Evolutionary conservation across 306 rosid species (phyloP), one percentile per base, ranked within the genome.

Genomic region (Prunus kanzakura): DNA sequence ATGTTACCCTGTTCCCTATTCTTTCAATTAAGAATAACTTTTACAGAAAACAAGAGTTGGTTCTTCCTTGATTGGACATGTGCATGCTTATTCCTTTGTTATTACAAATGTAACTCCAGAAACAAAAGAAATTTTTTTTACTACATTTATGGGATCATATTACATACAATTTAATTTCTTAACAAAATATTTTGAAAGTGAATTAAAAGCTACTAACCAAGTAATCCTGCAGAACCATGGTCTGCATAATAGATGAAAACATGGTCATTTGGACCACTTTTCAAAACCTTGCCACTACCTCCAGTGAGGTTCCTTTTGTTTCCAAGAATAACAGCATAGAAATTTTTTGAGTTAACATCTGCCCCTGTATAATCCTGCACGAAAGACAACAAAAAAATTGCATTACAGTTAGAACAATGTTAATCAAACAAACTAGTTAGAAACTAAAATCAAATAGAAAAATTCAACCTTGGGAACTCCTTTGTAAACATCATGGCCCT

Each of bases 271-370:
- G 91, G 89, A 0, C 91, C 91, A 73, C 87, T 92, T 2, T 78
- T 15, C 10, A 92, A 14, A 38, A 92, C 92, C 58, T 92, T 92
- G 47, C 92, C 92, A 67, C 91, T 90, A 2, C 97, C 96, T 55
- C 97, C 93, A 0, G 71, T 81, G 7, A 84, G 45, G 14, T 77
- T 91, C 60, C 67, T 78, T 72, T 64, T 86, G 64, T 92, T 79
- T 7, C 91, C 97, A n/a, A 83, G 83, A 72, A 90, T 49, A 22
- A 75, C 96, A 20, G 87, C 92, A 6, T 83, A 90, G 0, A 88
- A 78, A 71, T 92, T 92, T 2, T 18, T 0, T 0, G 11, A 52
- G 67, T 63, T 88, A 27, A 68, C 76, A 0, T 45, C 15, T 0
- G 30, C 8, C 63, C 89, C 86, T 1, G 88, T 84, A 49, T 92